Base-by-base conservation (phyloP, 2,329 filamentous ascomycete genomes). In the Ophiostoma quercus region DNA sequence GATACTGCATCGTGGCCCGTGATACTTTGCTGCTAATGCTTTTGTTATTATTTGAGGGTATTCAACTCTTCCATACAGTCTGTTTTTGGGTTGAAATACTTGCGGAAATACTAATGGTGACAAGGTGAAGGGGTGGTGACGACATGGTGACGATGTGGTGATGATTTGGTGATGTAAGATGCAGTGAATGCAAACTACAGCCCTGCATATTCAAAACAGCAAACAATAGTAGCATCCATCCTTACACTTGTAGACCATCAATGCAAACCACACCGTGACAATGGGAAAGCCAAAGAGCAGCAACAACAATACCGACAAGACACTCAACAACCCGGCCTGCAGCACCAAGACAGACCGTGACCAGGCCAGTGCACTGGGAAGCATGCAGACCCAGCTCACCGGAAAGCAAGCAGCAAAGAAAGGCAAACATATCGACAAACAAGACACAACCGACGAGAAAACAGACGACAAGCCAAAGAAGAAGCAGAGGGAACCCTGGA, bases 341-440 rank as follows among this genome's bases (percentile, higher is more conserved):
- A 62, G 51, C 51, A 57, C 51, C 51, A 57, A 57, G 51, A 14
- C 43, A 29, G 57, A 62, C 57, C 25, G 57, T 62, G 57, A 34
- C 8, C 22, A 12, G 51, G 51, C 51, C 51, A 57, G 22, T 57
- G 51, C 51, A 34, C 57, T 25, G 5, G 25, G 12, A 62, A 32
- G 25, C 57, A 62, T 62, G 22, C 22, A 62, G 22, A 19, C 25
- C 57, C 57, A 32, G 57, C 12, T 16, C 25, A 14, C 57, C 32
- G 57, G 57, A 1, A 62, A 62, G 57, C 25, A 32, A 19, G 16
- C 22, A 16, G 25, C 14, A 7, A 57, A 25, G n/a, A 3, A 57
- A 25, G 51, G 11, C 22, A 57, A 57, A 29, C 9, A 57, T 4
- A 57, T 12, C 12, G n/a, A 29, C 2, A 12, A 25, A 9, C 22